Conservation (phyloP, 2,329 filamentous ascomycete genomes). For the Ascochyta clinopodiicola region DNA sequence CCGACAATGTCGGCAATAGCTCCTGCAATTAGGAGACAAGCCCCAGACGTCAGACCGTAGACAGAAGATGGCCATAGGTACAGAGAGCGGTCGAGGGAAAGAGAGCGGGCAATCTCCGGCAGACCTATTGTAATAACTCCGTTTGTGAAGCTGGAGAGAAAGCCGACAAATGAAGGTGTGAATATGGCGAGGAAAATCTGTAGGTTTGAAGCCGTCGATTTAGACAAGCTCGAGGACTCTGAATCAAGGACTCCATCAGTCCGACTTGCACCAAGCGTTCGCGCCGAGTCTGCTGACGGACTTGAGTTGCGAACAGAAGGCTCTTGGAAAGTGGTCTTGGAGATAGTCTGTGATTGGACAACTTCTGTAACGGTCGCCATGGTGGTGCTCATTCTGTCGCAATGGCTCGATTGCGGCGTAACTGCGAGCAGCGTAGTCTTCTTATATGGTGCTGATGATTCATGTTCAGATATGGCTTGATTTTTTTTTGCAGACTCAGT, state of each 20-base stretch:
- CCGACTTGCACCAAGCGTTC: neutral
- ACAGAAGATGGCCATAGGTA: conserved; percentile 46
- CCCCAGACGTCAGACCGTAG: conserved; percentile 53
- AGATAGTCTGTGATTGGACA: conserved; percentile 7
- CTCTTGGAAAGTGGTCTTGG: conserved; percentile 1
- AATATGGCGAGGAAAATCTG: conserved; percentile 30
- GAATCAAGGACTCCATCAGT: neutral
- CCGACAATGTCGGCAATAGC: conserved; percentile 61
- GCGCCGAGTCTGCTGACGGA: neutral
- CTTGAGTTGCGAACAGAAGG: neutral
- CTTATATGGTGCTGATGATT: neutral
- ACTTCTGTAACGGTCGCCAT: conserved; percentile 5
- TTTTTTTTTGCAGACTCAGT: neutral
- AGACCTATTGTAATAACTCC: conserved; percentile 53
- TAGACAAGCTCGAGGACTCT: conserved; percentile 5
- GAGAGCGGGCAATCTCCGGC: conserved; percentile 49
- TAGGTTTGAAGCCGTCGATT: conserved; percentile 15
- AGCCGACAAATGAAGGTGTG: conserved; percentile 36
- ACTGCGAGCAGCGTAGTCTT: neutral
- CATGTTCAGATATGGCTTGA: neutral
- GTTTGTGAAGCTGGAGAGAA: conserved; percentile 42
- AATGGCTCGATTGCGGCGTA: neutral
- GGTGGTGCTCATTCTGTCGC: conserved; percentile 2
- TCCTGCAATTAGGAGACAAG: conserved; percentile 58
- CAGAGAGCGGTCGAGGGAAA: conserved; percentile 37